Conservation (phyloP, 2,329 filamentous ascomycete species). For the Neofusicoccum parvum region DNA sequence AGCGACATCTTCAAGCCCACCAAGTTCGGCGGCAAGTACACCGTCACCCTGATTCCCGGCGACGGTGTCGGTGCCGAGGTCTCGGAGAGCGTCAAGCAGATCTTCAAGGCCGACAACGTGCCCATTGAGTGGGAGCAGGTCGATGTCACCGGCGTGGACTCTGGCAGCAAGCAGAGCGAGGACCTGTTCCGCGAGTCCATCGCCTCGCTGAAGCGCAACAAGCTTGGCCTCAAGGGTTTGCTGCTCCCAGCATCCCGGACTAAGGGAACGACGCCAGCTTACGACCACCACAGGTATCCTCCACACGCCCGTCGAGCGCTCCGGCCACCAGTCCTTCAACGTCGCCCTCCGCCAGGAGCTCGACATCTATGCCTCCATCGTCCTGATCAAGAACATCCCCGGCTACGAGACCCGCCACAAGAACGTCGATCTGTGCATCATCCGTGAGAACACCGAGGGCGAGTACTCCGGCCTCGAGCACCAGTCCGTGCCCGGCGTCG, state of each 20-base stretch:
- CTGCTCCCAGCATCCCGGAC: neutral
- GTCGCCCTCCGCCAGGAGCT: conserved; percentile 98
- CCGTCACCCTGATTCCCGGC: conserved; percentile 94
- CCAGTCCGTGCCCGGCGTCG: conserved; percentile 93
- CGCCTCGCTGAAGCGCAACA: conserved; percentile 94
- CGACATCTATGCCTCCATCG: conserved; percentile 98
- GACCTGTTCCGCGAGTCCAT: conserved; percentile 95
- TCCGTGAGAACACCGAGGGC: conserved; percentile 99
- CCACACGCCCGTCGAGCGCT: conserved; percentile 94
- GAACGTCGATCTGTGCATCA: conserved; percentile 97
- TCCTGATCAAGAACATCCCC: conserved; percentile 99
- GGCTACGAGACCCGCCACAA: conserved; percentile 97
- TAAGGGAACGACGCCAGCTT: conserved; percentile 7
- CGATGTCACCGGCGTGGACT: conserved; percentile 88
- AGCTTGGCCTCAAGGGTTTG: conserved; percentile 90
- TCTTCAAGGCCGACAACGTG: conserved; percentile 99
- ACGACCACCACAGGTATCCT: conserved; percentile 64
- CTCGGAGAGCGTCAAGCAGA: conserved; percentile 95
- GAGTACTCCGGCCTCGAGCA: conserved; percentile 99
- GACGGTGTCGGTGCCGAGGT: conserved; percentile 98
- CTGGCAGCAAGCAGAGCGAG: conserved; percentile 84
- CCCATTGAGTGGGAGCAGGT: conserved; percentile 99
- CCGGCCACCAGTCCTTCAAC: conserved; percentile 99
- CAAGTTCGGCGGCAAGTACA: conserved; percentile 99
- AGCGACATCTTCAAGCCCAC: conserved; percentile 98